Conservation (phyloP, 2,329 filamentous ascomycete species). For the Aspergillus sp. region DNA sequence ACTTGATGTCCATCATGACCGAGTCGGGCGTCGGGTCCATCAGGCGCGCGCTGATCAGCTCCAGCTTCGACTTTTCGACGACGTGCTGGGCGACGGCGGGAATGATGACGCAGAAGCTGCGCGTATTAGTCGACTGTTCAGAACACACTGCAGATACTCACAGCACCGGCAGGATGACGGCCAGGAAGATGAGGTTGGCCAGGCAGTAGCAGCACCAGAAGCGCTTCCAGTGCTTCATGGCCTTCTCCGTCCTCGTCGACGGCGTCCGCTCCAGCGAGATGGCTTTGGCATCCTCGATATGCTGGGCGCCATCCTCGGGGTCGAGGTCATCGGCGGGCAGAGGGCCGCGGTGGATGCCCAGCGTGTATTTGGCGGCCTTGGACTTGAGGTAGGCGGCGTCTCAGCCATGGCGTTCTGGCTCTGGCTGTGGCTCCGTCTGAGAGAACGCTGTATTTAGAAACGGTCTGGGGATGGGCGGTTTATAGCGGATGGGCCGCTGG, state of each 20-base stretch:
- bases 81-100: constrained; percentile 34
- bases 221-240: constrained; percentile 27
- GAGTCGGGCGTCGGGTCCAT: constrained; percentile 25
- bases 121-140: constrained; percentile 3
- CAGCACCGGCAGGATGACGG: constrained; percentile 33
- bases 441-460: too few relatives aligned
- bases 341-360: constrained; percentile 23
- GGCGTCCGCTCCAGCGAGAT: constrained; percentile 17
- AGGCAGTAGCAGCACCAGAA: constrained; percentile 33
- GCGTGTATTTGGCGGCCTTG: constrained; percentile 20
- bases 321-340: constrained; percentile 9
- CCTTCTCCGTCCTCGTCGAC: constrained; percentile 16
- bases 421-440: constrained; percentile 16
- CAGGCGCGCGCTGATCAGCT: constrained; percentile 26
- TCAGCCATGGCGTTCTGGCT: constrained; percentile 10
- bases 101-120: constrained; percentile 31
- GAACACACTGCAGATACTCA: constrained; percentile 13
- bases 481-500: too few relatives aligned
- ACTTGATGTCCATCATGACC: constrained; percentile 24
- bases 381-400: constrained; percentile 17
- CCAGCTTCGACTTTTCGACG: constrained; percentile 27
- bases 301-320: constrained; percentile 15
- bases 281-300: constrained; percentile 19
- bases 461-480: too few relatives aligned
- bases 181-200: constrained; percentile 26